Conservation (phyloP, 352 stramenopile species). For the Phytopythium helicoides region DNA sequence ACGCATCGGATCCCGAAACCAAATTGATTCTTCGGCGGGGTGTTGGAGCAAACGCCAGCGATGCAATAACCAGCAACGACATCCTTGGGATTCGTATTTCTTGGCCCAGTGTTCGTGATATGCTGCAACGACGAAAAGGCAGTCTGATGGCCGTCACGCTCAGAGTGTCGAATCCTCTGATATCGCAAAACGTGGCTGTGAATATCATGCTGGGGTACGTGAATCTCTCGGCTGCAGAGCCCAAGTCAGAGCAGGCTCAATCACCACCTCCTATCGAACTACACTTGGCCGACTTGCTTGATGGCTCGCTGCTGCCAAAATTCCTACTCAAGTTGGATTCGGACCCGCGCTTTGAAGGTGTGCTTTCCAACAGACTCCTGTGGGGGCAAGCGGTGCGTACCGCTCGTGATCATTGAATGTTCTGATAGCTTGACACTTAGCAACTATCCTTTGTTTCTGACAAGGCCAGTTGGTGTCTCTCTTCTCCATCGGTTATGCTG, state of each 20-base stretch:
- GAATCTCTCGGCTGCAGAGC: background rate
- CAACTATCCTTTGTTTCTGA: too few species aligned
- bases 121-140: background rate
- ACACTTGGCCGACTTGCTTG: slow-evolving; percentile 11
- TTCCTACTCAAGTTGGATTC: slow-evolving; percentile 20
- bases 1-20: background rate
- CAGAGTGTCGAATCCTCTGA: background rate
- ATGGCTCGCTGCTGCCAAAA: slow-evolving; percentile 12
- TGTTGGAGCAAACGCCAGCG: too few species aligned
- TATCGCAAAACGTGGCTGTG: background rate
- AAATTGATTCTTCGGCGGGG: background rate
- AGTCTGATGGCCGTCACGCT: background rate
- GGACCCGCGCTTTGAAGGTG: slow-evolving; percentile 25
- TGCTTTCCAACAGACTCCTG: slow-evolving; percentile 25
- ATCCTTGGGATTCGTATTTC: background rate
- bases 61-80: background rate
- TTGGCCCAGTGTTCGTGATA: background rate
- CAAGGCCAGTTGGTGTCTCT: slow-evolving; percentile 37
- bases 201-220: background rate
- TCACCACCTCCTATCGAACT: background rate
- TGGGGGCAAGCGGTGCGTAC: slow-evolving; percentile 33
- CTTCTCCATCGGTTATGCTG: slow-evolving; percentile 43
- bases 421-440: background rate
- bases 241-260: background rate
- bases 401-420: background rate